Evolutionary conservation across 176 grass and related monocot genomes (phyloP).

Genomic region (bread wheat (Triticum aestivum)): DNA sequence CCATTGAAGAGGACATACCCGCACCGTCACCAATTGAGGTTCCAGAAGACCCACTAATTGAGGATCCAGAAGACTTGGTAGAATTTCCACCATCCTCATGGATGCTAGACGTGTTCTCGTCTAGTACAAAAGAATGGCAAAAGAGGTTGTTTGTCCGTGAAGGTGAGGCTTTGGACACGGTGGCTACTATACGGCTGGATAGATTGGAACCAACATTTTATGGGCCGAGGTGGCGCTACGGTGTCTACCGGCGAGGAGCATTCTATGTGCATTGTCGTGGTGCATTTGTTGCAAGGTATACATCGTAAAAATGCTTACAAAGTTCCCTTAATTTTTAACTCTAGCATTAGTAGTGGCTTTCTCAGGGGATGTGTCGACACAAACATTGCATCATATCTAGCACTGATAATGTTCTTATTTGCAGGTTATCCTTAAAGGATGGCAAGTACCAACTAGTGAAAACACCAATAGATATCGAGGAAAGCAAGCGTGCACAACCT

Average conservation of each 20-base stretch:
- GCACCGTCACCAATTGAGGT: not conserved
- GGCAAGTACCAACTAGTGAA: not conserved
- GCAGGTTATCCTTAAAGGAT: not conserved
- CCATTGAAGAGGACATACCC: not conserved
- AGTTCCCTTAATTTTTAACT: not conserved
- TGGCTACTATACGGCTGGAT: not conserved
- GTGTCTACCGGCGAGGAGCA: not conserved
- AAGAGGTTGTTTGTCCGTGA: not conserved
- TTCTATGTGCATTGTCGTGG: not conserved
- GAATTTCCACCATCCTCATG: constrained; percentile 10
- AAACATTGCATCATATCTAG: not conserved
- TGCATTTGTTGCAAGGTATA: constrained; percentile 6
- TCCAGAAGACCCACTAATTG: not conserved
- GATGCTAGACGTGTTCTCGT: not conserved
- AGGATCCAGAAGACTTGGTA: not conserved
- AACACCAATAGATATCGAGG: constrained; percentile 2
- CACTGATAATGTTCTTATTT: not conserved
- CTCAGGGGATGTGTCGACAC: not conserved
- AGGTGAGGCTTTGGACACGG: not conserved
- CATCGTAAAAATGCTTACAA: not conserved
- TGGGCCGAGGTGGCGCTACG: not conserved
- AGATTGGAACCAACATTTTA: not conserved
- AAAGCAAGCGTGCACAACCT: not conserved
- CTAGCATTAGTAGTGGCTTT: not conserved
- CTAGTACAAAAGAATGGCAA: not conserved